These are phyloP conservation scores for Cryptococcus hybrid DNA, from an alignment of 1,284 basidiomycete species.

Conservation along the genomic window DNA sequence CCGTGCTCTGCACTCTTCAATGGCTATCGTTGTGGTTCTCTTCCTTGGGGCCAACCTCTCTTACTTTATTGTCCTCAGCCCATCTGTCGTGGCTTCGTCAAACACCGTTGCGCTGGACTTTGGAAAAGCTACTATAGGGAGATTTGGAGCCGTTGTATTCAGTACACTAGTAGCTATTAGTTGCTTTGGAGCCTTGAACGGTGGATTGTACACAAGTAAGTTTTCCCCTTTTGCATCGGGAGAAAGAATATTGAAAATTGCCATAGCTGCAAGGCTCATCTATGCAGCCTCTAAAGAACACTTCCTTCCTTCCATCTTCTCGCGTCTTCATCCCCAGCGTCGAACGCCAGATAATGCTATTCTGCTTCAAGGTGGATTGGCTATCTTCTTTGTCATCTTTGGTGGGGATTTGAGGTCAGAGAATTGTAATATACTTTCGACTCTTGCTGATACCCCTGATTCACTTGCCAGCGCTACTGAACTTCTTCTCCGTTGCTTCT, in stretches of 20 bases:
- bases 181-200: slow-evolving; percentile 89
- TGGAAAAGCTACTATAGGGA: slow-evolving; percentile 80
- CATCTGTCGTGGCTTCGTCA: slow-evolving; percentile 55
- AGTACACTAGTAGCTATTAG: slow-evolving; percentile 85
- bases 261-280: slow-evolving; percentile 66
- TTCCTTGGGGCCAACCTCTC: slow-evolving; percentile 83
- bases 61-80: slow-evolving; percentile 92
- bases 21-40: slow-evolving; percentile 63
- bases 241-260: background rate
- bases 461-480: slow-evolving; percentile 59
- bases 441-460: background rate
- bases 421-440: slow-evolving; percentile 1
- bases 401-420: slow-evolving; percentile 79
- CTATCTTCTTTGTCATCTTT: slow-evolving; percentile 71
- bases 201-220: slow-evolving; percentile 72
- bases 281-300: slow-evolving; percentile 85
- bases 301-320: slow-evolving; percentile 80
- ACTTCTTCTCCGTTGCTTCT: slow-evolving; percentile 59
- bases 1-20: slow-evolving; percentile 86
- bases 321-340: slow-evolving; percentile 66
- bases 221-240: background rate
- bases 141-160: slow-evolving; percentile 80
- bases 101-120: slow-evolving; percentile 97
- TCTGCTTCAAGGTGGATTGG: slow-evolving; percentile 69
- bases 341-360: slow-evolving; percentile 85